Percentiles rank a stretch among this genome's conserved stretches.
Evolutionary conservation across 2,329 filamentous ascomycete species (phyloP).

Genomic region (Penicillium glabrum): DNA sequence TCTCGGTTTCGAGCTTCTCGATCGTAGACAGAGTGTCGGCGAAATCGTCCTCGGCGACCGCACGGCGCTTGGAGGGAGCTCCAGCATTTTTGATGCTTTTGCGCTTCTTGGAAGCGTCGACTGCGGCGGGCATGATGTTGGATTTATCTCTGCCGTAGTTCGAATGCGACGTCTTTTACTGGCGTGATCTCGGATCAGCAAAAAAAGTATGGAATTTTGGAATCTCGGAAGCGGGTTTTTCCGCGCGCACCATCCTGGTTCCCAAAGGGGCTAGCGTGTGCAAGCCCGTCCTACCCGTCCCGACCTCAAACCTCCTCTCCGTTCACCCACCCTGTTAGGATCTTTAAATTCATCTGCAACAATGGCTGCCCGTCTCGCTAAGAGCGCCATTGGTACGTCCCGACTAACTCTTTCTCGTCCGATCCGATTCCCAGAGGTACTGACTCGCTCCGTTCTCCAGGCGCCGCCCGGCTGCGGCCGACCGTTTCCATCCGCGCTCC

Average conservation of each 20-base stretch:
- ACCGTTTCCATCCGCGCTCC: constrained; percentile 74
- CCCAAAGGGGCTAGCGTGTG: constrained; percentile 36
- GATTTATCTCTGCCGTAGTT: background rate
- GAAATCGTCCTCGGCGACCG: constrained; percentile 48
- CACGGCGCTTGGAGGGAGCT: constrained; percentile 43
- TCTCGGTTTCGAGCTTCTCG: constrained; percentile 73
- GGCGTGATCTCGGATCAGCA: constrained; percentile 16
- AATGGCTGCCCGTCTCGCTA: constrained; percentile 98
- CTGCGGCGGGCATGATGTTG: constrained; percentile 29
- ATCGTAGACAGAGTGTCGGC: constrained; percentile 65
- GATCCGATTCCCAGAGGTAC: constrained; percentile 27
- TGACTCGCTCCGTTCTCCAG: constrained; percentile 50
- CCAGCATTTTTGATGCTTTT: constrained; percentile 37
- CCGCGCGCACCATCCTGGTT: constrained; percentile 23
- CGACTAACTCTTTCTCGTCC: constrained; percentile 23
- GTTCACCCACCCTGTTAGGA: constrained; percentile 47
- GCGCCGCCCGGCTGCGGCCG: constrained; percentile 87
- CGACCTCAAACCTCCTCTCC: constrained; percentile 43
- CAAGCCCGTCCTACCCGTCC: constrained; percentile 38
- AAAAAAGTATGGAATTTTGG: constrained; percentile 28
- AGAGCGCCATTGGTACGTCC: constrained; percentile 86
- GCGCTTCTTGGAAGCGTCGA: constrained; percentile 38
- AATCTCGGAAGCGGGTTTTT: constrained; percentile 35
- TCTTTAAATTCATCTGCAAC: constrained; percentile 59
- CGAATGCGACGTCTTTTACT: background rate